Evolutionary conservation across 176 grass and related monocot genomes (phyloP), one percentile per base, ranked within the genome.

Genomic region (Oryza meridionalis): DNA sequence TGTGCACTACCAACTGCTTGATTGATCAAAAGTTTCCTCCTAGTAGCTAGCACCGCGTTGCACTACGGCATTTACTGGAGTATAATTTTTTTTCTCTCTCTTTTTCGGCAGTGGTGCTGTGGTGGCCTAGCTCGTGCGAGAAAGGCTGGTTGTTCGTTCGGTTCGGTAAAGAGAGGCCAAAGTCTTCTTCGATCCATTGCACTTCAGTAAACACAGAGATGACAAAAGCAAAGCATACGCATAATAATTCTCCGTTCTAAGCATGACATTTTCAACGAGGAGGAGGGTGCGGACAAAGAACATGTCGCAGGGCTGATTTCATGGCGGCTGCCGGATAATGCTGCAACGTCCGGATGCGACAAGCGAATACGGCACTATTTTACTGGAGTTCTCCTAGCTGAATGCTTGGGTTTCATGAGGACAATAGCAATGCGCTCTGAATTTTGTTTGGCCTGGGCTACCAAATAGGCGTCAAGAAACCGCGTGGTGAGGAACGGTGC

Each of bases 301-400:
- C 83, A 55, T 77, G 72, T 70, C 66, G 77, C 32, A 13, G 31
- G 17, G 78, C 83, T 82, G 44, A 77, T 82, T 90, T 90, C 78
- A 61, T 73, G 88, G 72, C 78, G 88, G 83, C 78, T 90, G 84
- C 79, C 46, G 67, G 43, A 70, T 46, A 26, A 32, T 14, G 33
- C 9, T 64, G n/a, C 5, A 14, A 38, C 67, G 15, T 38, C 44
- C 47, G 25, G 17, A 42, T 19, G 44, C 80, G 44, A 31, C 67
- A 84, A 45, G 17, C 75, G 27, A 40, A 58, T 55, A 65, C 65
- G 4, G 69, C 46, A 75, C 35, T 78, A 37, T 61, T 67, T 25
- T 43, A 80, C 26, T 65, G 13, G 49, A 58, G 17, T 38, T 38
- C 6, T 38, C 7, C 37, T 7, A 7, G 37, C 37, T 1, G 37